phyloP scores from a whole-genome alignment of 345 rosid species.

The Eucalyptus urophylla region DNA sequence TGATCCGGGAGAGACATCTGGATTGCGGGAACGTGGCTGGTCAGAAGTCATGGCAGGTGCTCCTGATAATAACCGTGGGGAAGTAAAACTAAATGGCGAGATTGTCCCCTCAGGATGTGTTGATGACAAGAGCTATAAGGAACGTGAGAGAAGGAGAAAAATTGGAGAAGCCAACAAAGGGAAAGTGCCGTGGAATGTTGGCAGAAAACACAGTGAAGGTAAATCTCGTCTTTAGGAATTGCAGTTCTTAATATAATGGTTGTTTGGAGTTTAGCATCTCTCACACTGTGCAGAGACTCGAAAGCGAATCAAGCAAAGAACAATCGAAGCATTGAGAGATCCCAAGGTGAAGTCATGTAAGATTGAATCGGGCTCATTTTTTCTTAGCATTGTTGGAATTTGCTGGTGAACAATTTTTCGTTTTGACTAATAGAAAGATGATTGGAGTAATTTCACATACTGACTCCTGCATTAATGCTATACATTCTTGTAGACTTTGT shows the following conservation, averaged over 20 bases:
- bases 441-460: not conserved
- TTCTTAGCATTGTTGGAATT: not conserved
- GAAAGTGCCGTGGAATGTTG: constrained; percentile 83
- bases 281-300: constrained; percentile 44
- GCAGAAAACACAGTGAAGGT: constrained; percentile 64
- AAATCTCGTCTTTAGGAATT: not conserved
- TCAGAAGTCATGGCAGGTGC: not conserved
- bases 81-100: not conserved
- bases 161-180: constrained; percentile 72
- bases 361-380: constrained; percentile 13
- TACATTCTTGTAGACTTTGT: not conserved
- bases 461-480: not conserved
- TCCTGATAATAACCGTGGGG: not conserved
- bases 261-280: not conserved
- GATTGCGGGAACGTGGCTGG: not conserved
- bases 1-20: not conserved
- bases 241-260: not conserved
- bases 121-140: constrained; percentile 5
- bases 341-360: constrained; percentile 96
- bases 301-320: constrained; percentile 63
- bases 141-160: constrained; percentile 43
- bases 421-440: not conserved
- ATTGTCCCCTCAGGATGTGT: not conserved
- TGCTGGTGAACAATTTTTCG: not conserved
- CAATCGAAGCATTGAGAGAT: constrained; percentile 71